Evolutionary conservation across 441 rosid genomes (phyloP), one percentile per base, ranked within the genome.

Genomic region (Jatropha podagrica): DNA sequence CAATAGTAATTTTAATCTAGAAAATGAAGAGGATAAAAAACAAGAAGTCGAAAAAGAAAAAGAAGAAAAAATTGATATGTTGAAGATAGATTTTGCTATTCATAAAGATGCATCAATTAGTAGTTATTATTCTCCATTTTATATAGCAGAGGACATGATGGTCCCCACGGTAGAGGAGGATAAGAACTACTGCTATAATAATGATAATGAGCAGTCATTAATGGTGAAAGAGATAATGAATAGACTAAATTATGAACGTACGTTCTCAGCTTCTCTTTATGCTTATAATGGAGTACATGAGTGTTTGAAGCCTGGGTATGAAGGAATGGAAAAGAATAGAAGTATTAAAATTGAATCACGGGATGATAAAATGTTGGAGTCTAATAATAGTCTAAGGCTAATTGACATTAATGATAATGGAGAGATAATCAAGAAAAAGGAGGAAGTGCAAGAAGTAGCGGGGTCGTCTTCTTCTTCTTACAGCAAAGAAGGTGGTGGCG

Each of bases 211-310:
- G 5, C 74, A 79, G 7, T 72, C 77, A 41, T 4, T 10, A 20
- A 66, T 68, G 85, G 20, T 81, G 5, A 65, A 71, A 32, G 83
- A 77, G 61, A 75, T 77, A 37, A 81, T 79, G 78, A 77, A 74
- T 72, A 70, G 78, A 60, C 67, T 78, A 74, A 79, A 74, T 44
- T 79, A 80, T 48, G 90, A 85, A 60, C 74, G 87, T 0, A 80
- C 79, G 44, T 80, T 87, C 79, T 87, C 90, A 14, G 90, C 88
- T 38, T 87, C 86, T 27, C 84, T 87, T 3, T 85, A 85, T 59
- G 86, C 90, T 7, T 82, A 69, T 60, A 85, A 83, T 74, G 87
- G 90, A n/a, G 80, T 87, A 15, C 66, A 87, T 0, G 87, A 83
- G 71, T 82, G 87, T 74, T 72, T 82, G 26, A 77, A 60, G 26